Percentiles rank a stretch among this genome's conserved stretches.
These are phyloP conservation scores for Psophocarpus tetragonolobus DNA, from an alignment of 306 rosid species.

Conservation along the genomic window DNA sequence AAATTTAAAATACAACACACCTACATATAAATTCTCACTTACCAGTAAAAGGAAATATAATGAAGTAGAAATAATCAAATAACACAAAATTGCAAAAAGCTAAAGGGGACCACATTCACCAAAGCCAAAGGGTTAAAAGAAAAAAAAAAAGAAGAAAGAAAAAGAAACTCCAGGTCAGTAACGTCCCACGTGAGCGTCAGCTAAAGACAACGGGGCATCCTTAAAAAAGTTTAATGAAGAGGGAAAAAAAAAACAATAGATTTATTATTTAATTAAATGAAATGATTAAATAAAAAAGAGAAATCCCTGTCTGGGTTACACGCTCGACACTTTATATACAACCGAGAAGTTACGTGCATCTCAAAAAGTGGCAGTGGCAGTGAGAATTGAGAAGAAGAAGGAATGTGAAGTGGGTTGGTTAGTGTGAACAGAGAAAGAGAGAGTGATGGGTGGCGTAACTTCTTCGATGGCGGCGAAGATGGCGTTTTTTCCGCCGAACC, in stretches of 20 bases:
- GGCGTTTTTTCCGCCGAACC: conserved; percentile 86
- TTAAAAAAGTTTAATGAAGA: background rate
- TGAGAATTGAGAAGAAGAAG: background rate
- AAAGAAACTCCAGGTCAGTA: conserved; percentile 16
- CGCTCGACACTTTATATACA: background rate
- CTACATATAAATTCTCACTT: background rate
- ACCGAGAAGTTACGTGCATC: conserved; percentile 26
- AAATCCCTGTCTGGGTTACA: background rate
- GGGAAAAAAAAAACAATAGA: background rate
- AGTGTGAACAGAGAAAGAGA: background rate
- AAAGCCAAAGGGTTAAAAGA: background rate
- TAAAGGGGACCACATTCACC: conserved; percentile 1
- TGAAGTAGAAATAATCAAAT: background rate
- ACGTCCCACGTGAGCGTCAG: conserved; percentile 51
- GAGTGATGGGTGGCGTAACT: conserved; percentile 79
- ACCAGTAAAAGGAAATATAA: background rate
- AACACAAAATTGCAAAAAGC: background rate
- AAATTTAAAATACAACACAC: background rate
- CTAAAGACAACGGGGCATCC: conserved; percentile 30
- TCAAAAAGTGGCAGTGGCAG: background rate
- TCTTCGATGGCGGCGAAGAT: conserved; percentile 92
- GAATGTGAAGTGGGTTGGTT: background rate
- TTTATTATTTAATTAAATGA: background rate
- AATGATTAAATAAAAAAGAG: background rate
- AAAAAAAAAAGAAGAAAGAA: too few species aligned